Conservation (phyloP, 208 protist species). For the Trypanosoma mega region DNA sequence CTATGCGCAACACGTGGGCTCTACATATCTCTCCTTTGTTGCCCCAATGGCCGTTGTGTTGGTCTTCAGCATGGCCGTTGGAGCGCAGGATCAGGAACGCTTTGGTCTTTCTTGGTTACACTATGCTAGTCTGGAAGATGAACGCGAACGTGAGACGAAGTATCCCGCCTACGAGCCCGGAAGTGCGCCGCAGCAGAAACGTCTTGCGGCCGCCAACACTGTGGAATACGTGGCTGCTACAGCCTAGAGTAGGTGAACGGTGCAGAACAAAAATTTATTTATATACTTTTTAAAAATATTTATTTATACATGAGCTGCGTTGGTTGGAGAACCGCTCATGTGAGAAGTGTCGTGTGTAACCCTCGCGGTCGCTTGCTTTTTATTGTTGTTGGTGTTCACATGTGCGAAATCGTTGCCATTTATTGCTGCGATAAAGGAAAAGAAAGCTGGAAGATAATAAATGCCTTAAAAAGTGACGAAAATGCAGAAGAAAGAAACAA, state of each 20-base stretch:
- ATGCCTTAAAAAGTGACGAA: too few species aligned
- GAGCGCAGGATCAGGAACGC: conserved; percentile 64
- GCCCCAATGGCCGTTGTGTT: conserved; percentile 51
- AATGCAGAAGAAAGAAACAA: too few species aligned
- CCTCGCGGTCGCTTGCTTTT: too few species aligned
- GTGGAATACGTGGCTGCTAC: conserved; percentile 55
- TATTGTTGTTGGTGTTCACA: too few species aligned
- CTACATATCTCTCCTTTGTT: conserved; percentile 53
- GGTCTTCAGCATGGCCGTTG: conserved; percentile 49
- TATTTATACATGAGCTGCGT: neutral
- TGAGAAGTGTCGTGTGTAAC: too few species aligned
- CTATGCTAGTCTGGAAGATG: conserved; percentile 54
- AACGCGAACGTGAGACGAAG: conserved; percentile 67
- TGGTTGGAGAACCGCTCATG: too few species aligned
- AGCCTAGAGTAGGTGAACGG: conserved; percentile 27
- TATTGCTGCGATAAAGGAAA: too few species aligned
- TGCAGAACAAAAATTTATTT: neutral
- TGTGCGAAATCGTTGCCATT: neutral
- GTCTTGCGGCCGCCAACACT: conserved; percentile 60
- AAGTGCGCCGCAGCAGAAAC: conserved; percentile 60
- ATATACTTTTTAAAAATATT: conserved; percentile 4
- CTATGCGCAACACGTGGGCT: conserved; percentile 46
- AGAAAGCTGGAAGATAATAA: too few species aligned
- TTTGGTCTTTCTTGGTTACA: conserved; percentile 83
- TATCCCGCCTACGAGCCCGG: conserved; percentile 75